Evolutionary conservation across 768 basidiomycete species (phyloP).

Genomic region (Multifurca ochricompacta): DNA sequence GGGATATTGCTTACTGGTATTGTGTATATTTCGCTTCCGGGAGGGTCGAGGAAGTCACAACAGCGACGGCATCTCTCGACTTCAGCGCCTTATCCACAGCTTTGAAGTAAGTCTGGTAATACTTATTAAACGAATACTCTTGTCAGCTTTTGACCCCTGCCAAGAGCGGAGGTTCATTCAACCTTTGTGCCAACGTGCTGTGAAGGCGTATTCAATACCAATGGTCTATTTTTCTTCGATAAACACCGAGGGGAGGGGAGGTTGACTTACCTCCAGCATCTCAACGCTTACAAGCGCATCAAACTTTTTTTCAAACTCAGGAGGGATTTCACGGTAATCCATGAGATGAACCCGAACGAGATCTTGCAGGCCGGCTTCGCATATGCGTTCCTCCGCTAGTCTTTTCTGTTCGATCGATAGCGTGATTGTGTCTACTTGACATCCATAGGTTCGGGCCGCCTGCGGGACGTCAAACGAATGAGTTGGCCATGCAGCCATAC

Average conservation of each 20-base stretch:
- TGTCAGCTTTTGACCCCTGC: neutral
- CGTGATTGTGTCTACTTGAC: conserved; percentile 85
- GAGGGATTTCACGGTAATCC: conserved; percentile 82
- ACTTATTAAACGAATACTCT: conserved; percentile 16
- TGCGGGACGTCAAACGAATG: conserved; percentile 22
- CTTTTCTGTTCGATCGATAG: conserved; percentile 81
- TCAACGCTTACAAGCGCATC: conserved; percentile 53
- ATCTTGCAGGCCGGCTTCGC: conserved; percentile 56
- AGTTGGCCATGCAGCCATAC: conserved; percentile 1
- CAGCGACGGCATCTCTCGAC: conserved; percentile 48
- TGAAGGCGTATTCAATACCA: neutral
- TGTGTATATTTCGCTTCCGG: conserved; percentile 43
- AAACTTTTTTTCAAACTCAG: conserved; percentile 66
- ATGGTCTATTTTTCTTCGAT: conserved; percentile 34
- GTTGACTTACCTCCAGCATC: conserved; percentile 49
- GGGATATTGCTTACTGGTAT: conserved; percentile 49
- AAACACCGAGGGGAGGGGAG: too few species aligned
- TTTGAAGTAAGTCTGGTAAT: conserved; percentile 47
- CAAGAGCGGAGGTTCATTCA: neutral
- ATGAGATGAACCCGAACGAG: conserved; percentile 79
- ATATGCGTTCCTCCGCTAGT: conserved; percentile 79
- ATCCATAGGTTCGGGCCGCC: conserved; percentile 61
- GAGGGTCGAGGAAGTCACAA: conserved; percentile 54
- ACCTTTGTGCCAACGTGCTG: conserved; percentile 21
- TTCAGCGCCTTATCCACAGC: conserved; percentile 41